Conservation (phyloP, 106 monocot species). For the Dendrobium catenatum region DNA sequence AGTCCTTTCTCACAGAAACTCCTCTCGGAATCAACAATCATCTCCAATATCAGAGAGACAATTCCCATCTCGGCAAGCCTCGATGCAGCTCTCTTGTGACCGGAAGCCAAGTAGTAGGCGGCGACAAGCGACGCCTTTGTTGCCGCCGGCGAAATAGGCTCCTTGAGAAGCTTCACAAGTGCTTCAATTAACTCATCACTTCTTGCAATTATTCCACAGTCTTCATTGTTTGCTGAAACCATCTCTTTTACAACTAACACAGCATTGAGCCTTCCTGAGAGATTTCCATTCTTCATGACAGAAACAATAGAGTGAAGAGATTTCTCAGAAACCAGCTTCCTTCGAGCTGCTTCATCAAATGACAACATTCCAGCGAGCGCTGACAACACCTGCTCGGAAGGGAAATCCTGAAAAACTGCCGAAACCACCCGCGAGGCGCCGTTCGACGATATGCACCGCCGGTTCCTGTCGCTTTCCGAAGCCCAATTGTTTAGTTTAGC, state of each 20-base stretch:
- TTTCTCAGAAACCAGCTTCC: conserved; percentile 7
- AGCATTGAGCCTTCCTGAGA: conserved; percentile 27
- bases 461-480: conserved; percentile 36
- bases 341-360: conserved; percentile 16
- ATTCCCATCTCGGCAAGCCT: conserved; percentile 29
- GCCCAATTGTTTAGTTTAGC: conserved; percentile 13
- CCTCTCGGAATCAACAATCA: conserved; percentile 55
- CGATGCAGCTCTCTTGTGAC: conserved; percentile 9
- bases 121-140: conserved; percentile 34
- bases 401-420: conserved; percentile 9
- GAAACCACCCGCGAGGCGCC: conserved; percentile 20
- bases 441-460: conserved; percentile 15
- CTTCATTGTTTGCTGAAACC: conserved; percentile 3
- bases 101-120: conserved; percentile 19
- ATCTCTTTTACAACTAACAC: conserved; percentile 25
- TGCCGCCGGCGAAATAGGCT: conserved; percentile 31
- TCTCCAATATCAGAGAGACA: conserved; percentile 37
- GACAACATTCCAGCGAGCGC: conserved; percentile 28
- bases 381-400: conserved; percentile 28
- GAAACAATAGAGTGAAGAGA: conserved; percentile 26
- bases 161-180: conserved; percentile 23
- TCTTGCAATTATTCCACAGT: background rate
- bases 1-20: conserved; percentile 50
- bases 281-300: conserved; percentile 11
- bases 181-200: conserved; percentile 21